Evolutionary conservation across 2,329 filamentous ascomycete species (phyloP).

Genomic region (Xylaria sp.): DNA sequence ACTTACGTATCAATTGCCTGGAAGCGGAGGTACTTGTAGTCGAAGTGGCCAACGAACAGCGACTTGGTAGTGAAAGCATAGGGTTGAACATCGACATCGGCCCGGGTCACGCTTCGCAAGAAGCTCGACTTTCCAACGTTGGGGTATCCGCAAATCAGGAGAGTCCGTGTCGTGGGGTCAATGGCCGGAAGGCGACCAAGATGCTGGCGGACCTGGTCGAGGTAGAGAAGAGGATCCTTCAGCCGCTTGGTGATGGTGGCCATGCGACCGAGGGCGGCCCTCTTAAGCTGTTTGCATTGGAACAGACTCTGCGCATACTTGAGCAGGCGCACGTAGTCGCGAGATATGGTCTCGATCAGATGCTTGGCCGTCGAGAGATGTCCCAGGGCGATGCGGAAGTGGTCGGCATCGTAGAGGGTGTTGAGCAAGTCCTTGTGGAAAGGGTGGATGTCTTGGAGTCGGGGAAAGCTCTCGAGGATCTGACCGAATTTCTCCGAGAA

Average conservation of each 20-base stretch:
- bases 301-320: constrained; percentile 97
- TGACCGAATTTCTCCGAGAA: constrained; percentile 90
- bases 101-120: constrained; percentile 85
- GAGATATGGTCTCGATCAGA: constrained; percentile 91
- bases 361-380: constrained; percentile 96
- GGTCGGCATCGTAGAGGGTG: constrained; percentile 97
- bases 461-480: constrained; percentile 91
- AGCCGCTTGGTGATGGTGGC: constrained; percentile 93
- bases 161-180: constrained; percentile 93
- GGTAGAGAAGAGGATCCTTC: constrained; percentile 91
- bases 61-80: constrained; percentile 99
- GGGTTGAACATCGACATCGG: constrained; percentile 95
- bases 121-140: constrained; percentile 98
- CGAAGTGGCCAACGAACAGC: constrained; percentile 95
- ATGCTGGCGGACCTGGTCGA: constrained; percentile 97
- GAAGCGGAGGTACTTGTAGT: constrained; percentile 86
- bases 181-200: constrained; percentile 97
- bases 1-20: constrained; percentile 80
- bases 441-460: constrained; percentile 91
- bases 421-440: constrained; percentile 91
- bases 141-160: constrained; percentile 95
- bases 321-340: constrained; percentile 93
- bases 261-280: constrained; percentile 95
- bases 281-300: constrained; percentile 99
- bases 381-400: constrained; percentile 94